A percentile compares a stretch with the other conserved stretches of the same genome.
phyloP scores from a whole-genome alignment of 768 basidiomycete species.

The Rhodocollybia butyracea region DNA sequence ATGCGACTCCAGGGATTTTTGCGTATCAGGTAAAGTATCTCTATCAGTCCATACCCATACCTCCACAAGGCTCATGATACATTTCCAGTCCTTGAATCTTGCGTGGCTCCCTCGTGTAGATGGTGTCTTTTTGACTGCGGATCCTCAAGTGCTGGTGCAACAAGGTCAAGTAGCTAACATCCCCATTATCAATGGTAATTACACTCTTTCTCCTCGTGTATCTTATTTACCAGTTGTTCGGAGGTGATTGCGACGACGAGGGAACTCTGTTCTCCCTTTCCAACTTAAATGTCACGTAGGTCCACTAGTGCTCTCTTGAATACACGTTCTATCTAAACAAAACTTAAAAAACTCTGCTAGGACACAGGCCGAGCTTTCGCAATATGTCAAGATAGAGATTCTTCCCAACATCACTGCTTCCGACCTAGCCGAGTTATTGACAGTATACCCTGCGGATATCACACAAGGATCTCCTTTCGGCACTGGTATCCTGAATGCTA shows the following conservation, averaged over 20 bases:
- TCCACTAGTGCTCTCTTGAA: background rate
- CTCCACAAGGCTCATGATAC: background rate
- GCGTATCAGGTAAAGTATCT: constrained; percentile 34
- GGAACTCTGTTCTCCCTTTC: constrained; percentile 50
- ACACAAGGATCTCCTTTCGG: constrained; percentile 34
- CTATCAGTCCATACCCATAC: background rate
- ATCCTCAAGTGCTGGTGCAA: constrained; percentile 38
- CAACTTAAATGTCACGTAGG: constrained; percentile 47
- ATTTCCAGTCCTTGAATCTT: constrained; percentile 32
- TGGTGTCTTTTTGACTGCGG: constrained; percentile 43
- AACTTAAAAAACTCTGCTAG: constrained; percentile 9
- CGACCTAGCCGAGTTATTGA: constrained; percentile 10
- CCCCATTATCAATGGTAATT: constrained; percentile 43
- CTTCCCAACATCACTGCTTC: constrained; percentile 8
- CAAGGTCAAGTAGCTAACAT: constrained; percentile 43
- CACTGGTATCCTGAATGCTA: constrained; percentile 26
- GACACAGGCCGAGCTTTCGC: constrained; percentile 14
- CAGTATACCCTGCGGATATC: constrained; percentile 21
- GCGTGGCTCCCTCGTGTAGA: constrained; percentile 52
- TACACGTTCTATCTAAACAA: no score
- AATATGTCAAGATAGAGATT: constrained; percentile 16
- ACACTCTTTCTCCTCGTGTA: background rate
- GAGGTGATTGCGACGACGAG: constrained; percentile 57
- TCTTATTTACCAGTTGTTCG: background rate
- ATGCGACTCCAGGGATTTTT: constrained; percentile 39